Base-by-base conservation (phyloP, 257 asterid genomes). In the Paulownia fortunei region DNA sequence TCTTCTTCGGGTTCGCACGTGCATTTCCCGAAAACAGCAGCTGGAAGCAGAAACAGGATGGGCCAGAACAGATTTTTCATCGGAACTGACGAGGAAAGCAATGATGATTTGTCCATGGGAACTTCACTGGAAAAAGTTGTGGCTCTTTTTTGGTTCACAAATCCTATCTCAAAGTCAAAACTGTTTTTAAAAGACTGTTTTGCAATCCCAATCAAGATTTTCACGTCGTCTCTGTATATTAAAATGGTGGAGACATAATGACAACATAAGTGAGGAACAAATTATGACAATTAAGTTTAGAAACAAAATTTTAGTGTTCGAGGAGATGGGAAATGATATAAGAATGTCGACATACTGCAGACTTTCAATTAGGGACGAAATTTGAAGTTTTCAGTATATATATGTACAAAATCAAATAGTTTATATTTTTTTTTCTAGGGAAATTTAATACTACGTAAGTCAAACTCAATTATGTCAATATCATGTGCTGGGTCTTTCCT, bases 1-100 rank as follows among this genome's bases (percentile, higher is more conserved):
- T 64, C 74, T 1, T 72, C 84, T 0, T 81, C 89, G 3, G 74
- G 10, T 0, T 81, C 90, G 69, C 90, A 87, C 5, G 88, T 84
- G 64, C 91, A 86, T 0, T 73, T 87, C 2, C 78, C 88, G 2
- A 27, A 16, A 0, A 76, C 88, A 0, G 3, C 13, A 18, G 30
- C 63, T 0, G 90, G 88, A 1, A 84, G 44, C 2, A 73, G 30
- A 1, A 76, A 0, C 0, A 72, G 5, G 3, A 56, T 6, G 36
- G 76, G 74, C 21, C 55, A 66, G 3, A 82, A 24, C 6, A 74
- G 37, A 6, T 46, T 42, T 27, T 41, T 70, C 65, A 70, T 81
- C 27, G 4, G 13, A 37, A 51, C 59, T 5, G 21, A 26, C 0
- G 42, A 3, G 18, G 13, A 39, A 0, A 18, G 3, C 5, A 37